A percentile compares a stretch with the other conserved stretches of the same genome.
Evolutionary conservation across 805 yeast genomes (phyloP).

Genomic region (Saccharomycopsis fibuligera): DNA sequence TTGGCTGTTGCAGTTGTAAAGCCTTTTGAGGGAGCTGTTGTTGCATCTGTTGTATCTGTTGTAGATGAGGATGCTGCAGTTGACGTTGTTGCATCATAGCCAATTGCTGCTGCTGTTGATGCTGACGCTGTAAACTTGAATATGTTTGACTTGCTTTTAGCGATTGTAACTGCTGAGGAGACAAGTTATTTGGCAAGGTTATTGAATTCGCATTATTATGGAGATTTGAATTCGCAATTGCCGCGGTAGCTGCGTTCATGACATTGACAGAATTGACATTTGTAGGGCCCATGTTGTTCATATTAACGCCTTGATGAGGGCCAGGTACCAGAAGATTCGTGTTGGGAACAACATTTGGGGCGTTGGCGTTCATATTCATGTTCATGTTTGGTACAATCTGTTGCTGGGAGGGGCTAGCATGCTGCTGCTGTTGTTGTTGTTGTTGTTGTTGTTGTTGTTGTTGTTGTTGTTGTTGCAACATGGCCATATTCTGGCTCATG

Average conservation of each 20-base stretch:
- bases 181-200: slow-evolving; percentile 1
- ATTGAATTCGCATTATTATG: neutral
- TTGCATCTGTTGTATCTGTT: slow-evolving; percentile 6
- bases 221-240: slow-evolving; percentile 16
- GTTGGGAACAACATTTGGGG: neutral
- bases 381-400: neutral
- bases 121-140: slow-evolving; percentile 11
- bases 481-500: neutral
- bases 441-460: neutral
- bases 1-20: neutral
- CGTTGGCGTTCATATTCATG: slow-evolving; percentile 1
- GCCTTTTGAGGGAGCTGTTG: slow-evolving; percentile 3
- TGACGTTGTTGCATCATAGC: slow-evolving; percentile 11
- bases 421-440: neutral
- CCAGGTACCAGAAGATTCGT: neutral
- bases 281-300: slow-evolving; percentile 1
- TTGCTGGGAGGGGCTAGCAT: neutral
- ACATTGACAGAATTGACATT: slow-evolving; percentile 11
- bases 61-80: slow-evolving; percentile 6
- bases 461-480: neutral
- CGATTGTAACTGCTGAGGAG: slow-evolving; percentile 11
- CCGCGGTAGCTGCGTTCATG: slow-evolving; percentile 20
- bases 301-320: neutral
- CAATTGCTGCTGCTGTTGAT: slow-evolving; percentile 16
- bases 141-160: slow-evolving; percentile 17